A percentile compares a stretch with the other conserved stretches of the same genome.
Evolutionary conservation across 1,284 basidiomycete genomes (phyloP).

Genomic region (Rhizoctonia solani): DNA sequence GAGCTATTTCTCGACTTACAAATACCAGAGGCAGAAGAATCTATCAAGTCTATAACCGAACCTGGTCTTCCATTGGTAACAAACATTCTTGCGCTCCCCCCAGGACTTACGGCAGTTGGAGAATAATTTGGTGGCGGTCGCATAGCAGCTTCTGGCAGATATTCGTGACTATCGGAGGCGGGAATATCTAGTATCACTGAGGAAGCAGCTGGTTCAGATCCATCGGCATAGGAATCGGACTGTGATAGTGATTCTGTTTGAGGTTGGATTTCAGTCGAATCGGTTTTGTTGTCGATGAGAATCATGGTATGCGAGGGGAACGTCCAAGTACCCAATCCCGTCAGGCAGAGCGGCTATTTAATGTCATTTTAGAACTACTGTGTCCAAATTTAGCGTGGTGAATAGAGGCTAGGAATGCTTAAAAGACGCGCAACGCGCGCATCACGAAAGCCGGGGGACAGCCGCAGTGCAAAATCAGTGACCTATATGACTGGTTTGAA

Average conservation of each 20-base stretch:
- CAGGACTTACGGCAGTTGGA: not conserved
- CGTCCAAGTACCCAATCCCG: no score
- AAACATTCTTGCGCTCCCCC: not conserved
- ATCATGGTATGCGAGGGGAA: not conserved
- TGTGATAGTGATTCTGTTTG: not conserved
- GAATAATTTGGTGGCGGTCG: not conserved
- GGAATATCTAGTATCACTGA: not conserved
- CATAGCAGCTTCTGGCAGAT: not conserved
- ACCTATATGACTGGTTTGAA: no score
- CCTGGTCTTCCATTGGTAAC: not conserved
- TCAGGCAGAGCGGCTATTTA: no score
- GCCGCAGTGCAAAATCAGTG: no score
- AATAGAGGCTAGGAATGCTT: not conserved
- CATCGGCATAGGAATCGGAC: no score
- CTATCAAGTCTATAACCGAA: no score
- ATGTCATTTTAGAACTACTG: not conserved
- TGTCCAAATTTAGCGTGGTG: not conserved
- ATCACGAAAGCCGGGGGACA: not conserved
- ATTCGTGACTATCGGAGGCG: not conserved
- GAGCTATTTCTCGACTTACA: not conserved
- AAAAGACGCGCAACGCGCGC: not conserved
- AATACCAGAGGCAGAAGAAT: not conserved
- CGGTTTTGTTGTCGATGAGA: not conserved
- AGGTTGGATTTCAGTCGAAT: not conserved
- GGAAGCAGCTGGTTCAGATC: not conserved